Evolutionary conservation across 768 basidiomycete genomes (phyloP), one percentile per base, ranked within the genome.

Genomic region (Tulasnella calospora): DNA sequence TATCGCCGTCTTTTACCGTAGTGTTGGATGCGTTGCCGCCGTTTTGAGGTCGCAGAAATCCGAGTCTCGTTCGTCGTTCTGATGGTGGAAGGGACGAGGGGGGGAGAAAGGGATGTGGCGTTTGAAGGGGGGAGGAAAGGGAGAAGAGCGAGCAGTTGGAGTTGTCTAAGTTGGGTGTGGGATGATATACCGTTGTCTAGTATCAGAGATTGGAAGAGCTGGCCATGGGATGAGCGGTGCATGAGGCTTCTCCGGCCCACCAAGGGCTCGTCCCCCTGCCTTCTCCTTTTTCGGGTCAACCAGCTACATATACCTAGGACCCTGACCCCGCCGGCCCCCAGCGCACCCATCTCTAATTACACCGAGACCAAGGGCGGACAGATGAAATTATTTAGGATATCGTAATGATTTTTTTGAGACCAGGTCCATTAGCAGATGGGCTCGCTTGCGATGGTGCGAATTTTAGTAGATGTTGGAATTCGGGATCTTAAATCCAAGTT

Each of bases 201-300:
- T 30, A n/a, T 35, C 30, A 67, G 15, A 67, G 27, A 35, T 35
- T 67, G 61, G 61, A 67, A 67, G 51, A 51, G 51, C 51, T 3
- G 51, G 61, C 61, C 61, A 67, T 67, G 61, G 61, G 61, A 67
- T 67, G 61, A 67, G 61, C 61, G 61, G 61, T 67, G 61, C 61
- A 67, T 67, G 61, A 67, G 61, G 61, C 61, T 67, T 67, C 61
- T 67, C 27, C 61, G 61, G 61, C 61, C 61, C 61, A 67, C 61
- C 61, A 67, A 67, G 61, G 51, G 51, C 51, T 51, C 57, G n/a
- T 61, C 57, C 19, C n/a, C n/a, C n/a, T 61, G n/a, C 57, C 57
- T 21, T 61, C 61, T 67, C 61, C 61, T 67, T 67, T 57, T 67
- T 67, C 33, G 61, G 61, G 33, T 19, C 27, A 67, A 27, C 15